Conservation (phyloP, 2,329 filamentous ascomycete genomes). For the Bipolaris gigantea region DNA sequence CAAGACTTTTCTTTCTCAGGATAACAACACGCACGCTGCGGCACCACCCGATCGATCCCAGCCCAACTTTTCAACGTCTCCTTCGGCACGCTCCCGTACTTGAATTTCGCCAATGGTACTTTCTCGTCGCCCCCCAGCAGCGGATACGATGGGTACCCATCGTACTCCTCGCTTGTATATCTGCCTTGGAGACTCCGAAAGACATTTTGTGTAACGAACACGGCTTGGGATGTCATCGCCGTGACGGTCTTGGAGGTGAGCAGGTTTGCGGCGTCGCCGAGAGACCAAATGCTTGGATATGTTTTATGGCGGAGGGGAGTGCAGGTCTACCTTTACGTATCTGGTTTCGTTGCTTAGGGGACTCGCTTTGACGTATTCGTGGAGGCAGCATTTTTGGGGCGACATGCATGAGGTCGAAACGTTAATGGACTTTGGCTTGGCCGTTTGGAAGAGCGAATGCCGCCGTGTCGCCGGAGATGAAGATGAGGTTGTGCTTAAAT, state of each 20-base stretch:
- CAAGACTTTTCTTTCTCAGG: no score
- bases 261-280: slow-evolving; percentile 43
- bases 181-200: slow-evolving; percentile 21
- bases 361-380: slow-evolving; percentile 42
- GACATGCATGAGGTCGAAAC: slow-evolving; percentile 45
- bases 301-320: slow-evolving; percentile 43
- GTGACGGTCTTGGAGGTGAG: slow-evolving; percentile 47
- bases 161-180: slow-evolving; percentile 38
- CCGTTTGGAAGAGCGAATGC: slow-evolving; percentile 32
- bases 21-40: slow-evolving; percentile 61
- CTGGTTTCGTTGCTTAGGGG: slow-evolving; percentile 40
- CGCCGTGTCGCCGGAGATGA: slow-evolving; percentile 44
- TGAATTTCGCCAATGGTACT: slow-evolving; percentile 66
- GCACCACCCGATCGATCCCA: slow-evolving; percentile 60
- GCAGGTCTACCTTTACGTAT: slow-evolving; percentile 44
- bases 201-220: slow-evolving; percentile 38
- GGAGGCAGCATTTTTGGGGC: slow-evolving; percentile 45
- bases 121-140: slow-evolving; percentile 58
- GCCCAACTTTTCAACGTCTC: slow-evolving; percentile 61
- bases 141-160: slow-evolving; percentile 48
- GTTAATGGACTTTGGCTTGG: slow-evolving; percentile 30
- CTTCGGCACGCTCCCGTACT: slow-evolving; percentile 64
- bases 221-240: slow-evolving; percentile 44
- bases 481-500: slow-evolving; percentile 44
- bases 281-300: slow-evolving; percentile 46